Percentiles rank a stretch among this genome's conserved stretches.
These are phyloP conservation scores for Pythium brassicae DNA, from an alignment of 352 stramenopile species.

Conservation along the genomic window DNA sequence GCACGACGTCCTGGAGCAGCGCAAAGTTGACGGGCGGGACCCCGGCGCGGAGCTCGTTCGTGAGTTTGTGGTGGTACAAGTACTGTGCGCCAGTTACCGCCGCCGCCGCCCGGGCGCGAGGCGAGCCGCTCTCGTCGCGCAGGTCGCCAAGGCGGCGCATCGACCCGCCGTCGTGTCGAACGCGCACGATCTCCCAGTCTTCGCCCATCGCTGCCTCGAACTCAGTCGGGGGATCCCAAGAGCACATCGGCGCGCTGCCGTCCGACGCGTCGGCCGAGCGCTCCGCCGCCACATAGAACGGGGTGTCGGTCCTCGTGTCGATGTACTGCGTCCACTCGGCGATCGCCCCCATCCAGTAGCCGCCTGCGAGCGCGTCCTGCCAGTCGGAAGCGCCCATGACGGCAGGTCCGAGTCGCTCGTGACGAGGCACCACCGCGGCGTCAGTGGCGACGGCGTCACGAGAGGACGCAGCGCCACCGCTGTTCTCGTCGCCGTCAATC, in stretches of 20 bases:
- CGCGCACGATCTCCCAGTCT: conserved; percentile 54
- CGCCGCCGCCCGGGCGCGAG: too few species aligned
- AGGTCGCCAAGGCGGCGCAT: not conserved
- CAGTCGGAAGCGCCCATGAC: conserved; percentile 35
- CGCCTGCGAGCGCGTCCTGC: conserved; percentile 26
- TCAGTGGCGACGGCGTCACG: not conserved
- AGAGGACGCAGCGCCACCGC: too few species aligned
- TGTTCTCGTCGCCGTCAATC: not conserved
- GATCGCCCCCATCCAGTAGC: conserved; percentile 51
- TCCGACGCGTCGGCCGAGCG: conserved; percentile 7
- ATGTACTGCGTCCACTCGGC: conserved; percentile 79
- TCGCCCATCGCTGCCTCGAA: conserved; percentile 62
- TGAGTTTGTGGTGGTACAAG: conserved; percentile 62
- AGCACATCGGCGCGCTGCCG: conserved; percentile 18
- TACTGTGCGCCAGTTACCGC: conserved; percentile 45
- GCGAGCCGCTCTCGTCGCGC: not conserved
- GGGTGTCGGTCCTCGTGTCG: conserved; percentile 39
- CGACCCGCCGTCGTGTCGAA: conserved; percentile 6
- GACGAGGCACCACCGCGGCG: not conserved
- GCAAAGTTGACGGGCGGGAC: conserved; percentile 54
- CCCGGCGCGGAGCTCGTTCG: conserved; percentile 34
- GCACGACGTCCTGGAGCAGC: conserved; percentile 66
- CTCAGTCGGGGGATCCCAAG: conserved; percentile 65
- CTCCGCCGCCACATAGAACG: conserved; percentile 30
- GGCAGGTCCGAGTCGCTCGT: conserved; percentile 6